Conservation (phyloP, 2,329 filamentous ascomycete species). For the Rachicladosporium sp. region DNA sequence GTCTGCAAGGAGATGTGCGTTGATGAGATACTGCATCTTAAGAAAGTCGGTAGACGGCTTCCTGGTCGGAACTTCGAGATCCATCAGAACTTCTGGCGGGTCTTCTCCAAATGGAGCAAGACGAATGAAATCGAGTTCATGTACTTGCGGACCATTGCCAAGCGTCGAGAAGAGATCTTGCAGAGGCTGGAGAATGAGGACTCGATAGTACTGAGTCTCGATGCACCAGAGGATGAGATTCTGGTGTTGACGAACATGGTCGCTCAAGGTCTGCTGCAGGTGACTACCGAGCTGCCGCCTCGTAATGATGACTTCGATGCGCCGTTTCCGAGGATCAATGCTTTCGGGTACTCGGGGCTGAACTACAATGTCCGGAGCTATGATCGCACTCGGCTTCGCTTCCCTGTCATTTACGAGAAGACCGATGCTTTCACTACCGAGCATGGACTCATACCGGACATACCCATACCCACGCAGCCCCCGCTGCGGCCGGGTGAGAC, state of each 20-base stretch:
- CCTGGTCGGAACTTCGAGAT: slow-evolving; percentile 52
- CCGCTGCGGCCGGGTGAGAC: slow-evolving; percentile 8
- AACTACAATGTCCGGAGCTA: slow-evolving; percentile 61
- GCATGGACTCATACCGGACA: slow-evolving; percentile 35
- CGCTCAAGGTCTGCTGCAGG: slow-evolving; percentile 42
- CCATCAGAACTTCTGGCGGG: slow-evolving; percentile 45
- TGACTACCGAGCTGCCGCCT: slow-evolving; percentile 45
- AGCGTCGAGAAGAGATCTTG: slow-evolving; percentile 13
- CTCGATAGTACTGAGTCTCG: slow-evolving; percentile 39
- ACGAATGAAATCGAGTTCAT: slow-evolving; percentile 12
- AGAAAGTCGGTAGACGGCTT: slow-evolving; percentile 45
- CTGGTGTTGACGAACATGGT: slow-evolving; percentile 57
- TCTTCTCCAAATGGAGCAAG: slow-evolving; percentile 44
- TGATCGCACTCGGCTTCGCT: slow-evolving; percentile 53
- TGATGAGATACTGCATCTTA: slow-evolving; percentile 45
- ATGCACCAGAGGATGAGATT: slow-evolving; percentile 50
- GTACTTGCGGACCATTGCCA: slow-evolving; percentile 17
- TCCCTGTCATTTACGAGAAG: slow-evolving; percentile 47
- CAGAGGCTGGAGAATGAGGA: slow-evolving; percentile 24
- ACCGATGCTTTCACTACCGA: slow-evolving; percentile 48
- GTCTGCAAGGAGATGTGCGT: slow-evolving; percentile 45
- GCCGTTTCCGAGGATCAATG: slow-evolving; percentile 32
- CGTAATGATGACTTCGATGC: slow-evolving; percentile 40
- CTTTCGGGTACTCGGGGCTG: slow-evolving; percentile 58
- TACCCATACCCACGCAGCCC: slow-evolving; percentile 18